Evolutionary conservation across 768 basidiomycete species (phyloP).

Genomic region (Termitomyces sp.): DNA sequence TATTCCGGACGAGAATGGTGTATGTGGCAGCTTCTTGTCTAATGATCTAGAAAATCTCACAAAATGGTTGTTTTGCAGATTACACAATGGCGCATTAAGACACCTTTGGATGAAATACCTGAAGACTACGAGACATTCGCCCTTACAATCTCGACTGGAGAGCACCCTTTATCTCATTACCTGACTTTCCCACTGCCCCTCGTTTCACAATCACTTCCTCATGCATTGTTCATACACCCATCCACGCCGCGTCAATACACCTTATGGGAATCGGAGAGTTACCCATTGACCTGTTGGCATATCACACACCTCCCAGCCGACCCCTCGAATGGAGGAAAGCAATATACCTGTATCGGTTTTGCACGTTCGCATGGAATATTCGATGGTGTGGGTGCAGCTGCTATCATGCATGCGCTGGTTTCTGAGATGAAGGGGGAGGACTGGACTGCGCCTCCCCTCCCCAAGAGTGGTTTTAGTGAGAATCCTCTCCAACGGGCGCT

Average conservation of each 20-base stretch:
- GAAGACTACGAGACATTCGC: conserved; percentile 30
- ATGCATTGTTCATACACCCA: conserved; percentile 32
- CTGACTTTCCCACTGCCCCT: conserved; percentile 28
- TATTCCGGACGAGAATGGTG: conserved; percentile 17
- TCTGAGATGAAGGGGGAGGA: conserved; percentile 34
- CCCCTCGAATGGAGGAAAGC: conserved; percentile 17
- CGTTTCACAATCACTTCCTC: conserved; percentile 32
- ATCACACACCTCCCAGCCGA: conserved; percentile 36
- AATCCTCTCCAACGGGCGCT: conserved; percentile 32
- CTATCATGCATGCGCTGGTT: conserved; percentile 33
- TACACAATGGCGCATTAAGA: conserved; percentile 31
- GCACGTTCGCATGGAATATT: conserved; percentile 39
- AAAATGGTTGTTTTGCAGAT: conserved; percentile 15
- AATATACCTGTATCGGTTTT: conserved; percentile 39
- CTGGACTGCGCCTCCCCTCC: conserved; percentile 34
- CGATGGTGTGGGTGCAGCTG: conserved; percentile 36
- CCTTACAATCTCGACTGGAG: conserved; percentile 31
- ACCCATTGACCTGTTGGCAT: conserved; percentile 43
- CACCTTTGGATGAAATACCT: conserved; percentile 33
- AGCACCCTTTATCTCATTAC: conserved; percentile 32
- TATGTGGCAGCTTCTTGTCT: conserved; percentile 4
- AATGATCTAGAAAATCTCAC: background rate
- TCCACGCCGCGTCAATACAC: conserved; percentile 35
- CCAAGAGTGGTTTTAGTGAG: conserved; percentile 25
- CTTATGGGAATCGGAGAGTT: conserved; percentile 27